A percentile compares a stretch with the other conserved stretches of the same genome.
These are phyloP conservation scores for Sphagnurus paluster DNA, from an alignment of 1,284 basidiomycete genomes.

Conservation along the genomic window DNA sequence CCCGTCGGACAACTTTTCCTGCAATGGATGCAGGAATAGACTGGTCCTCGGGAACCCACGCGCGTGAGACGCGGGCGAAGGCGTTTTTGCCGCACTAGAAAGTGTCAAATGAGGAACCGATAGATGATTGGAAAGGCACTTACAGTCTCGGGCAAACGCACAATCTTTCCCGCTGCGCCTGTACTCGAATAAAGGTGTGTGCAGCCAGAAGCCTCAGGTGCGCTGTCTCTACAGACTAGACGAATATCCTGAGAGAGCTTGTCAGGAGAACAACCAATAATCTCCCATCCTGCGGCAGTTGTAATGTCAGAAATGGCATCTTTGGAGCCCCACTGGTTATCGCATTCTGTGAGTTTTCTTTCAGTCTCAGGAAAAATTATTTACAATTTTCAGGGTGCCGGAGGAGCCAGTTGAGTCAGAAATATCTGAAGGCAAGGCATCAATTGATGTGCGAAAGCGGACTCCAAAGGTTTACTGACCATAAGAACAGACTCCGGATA, in stretches of 20 bases:
- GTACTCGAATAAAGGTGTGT: conserved; percentile 40
- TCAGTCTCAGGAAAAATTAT: too few species aligned
- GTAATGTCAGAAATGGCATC: conserved; percentile 52
- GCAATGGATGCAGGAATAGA: conserved; percentile 35
- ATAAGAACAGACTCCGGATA: conserved; percentile 38
- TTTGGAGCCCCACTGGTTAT: conserved; percentile 43
- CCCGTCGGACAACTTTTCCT: conserved; percentile 30
- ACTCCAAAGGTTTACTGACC: conserved; percentile 17
- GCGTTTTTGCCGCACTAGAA: conserved; percentile 45
- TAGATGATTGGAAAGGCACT: conserved; percentile 21
- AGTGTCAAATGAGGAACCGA: not conserved
- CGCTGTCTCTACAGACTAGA: conserved; percentile 3
- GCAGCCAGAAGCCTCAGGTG: conserved; percentile 30
- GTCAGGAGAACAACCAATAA: conserved; percentile 43
- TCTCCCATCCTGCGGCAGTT: conserved; percentile 49
- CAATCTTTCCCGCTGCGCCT: conserved; percentile 48
- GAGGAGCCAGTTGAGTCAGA: too few species aligned
- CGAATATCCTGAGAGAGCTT: conserved; percentile 32
- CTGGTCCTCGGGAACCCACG: conserved; percentile 41
- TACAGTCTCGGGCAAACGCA: conserved; percentile 49
- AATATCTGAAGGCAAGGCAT: conserved; percentile 22
- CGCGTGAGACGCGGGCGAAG: conserved; percentile 47
- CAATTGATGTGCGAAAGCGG: not conserved
- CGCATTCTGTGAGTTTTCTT: too few species aligned
- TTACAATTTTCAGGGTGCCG: too few species aligned